These are phyloP conservation scores for Suillus subalutaceus DNA, from an alignment of 768 basidiomycete genomes.

Conservation along the genomic window DNA sequence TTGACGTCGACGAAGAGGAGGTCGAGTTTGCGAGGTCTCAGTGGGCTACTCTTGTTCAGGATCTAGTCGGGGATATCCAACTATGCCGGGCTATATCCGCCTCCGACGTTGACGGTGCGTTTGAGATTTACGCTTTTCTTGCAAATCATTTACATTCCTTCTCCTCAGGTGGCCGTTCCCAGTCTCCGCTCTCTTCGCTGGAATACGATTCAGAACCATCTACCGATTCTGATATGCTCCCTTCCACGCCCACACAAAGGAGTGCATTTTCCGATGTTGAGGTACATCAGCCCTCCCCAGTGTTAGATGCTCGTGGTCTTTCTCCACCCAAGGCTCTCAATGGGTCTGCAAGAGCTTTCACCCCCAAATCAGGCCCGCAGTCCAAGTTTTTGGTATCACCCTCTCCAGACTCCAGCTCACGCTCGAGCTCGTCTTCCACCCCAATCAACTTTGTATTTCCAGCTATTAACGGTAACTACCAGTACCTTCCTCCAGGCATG, in stretches of 20 bases:
- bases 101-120: slow-evolving; percentile 11
- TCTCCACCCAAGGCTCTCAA: slow-evolving; percentile 32
- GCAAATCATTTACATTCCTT: background rate
- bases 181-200: slow-evolving; percentile 11
- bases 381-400: slow-evolving; percentile 21
- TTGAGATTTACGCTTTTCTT: background rate
- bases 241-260: slow-evolving; percentile 12
- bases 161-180: slow-evolving; percentile 7
- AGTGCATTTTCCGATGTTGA: slow-evolving; percentile 7
- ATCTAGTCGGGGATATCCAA: slow-evolving; percentile 37
- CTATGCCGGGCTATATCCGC: background rate
- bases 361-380: slow-evolving; percentile 38
- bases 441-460: slow-evolving; percentile 49
- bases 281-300: slow-evolving; percentile 10
- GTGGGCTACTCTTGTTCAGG: slow-evolving; percentile 47
- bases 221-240: slow-evolving; percentile 13
- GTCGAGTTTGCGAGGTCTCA: slow-evolving; percentile 36
- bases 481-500: slow-evolving; percentile 38
- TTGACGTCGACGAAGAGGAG: slow-evolving; percentile 37
- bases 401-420: slow-evolving; percentile 17
- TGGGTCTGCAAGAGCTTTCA: slow-evolving; percentile 48
- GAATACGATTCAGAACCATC: slow-evolving; percentile 14
- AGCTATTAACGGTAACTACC: slow-evolving; percentile 39
- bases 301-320: background rate
- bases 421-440: slow-evolving; percentile 10